Evolutionary conservation across 352 stramenopile genomes (phyloP).

Genomic region (Blastocystis sp.): DNA sequence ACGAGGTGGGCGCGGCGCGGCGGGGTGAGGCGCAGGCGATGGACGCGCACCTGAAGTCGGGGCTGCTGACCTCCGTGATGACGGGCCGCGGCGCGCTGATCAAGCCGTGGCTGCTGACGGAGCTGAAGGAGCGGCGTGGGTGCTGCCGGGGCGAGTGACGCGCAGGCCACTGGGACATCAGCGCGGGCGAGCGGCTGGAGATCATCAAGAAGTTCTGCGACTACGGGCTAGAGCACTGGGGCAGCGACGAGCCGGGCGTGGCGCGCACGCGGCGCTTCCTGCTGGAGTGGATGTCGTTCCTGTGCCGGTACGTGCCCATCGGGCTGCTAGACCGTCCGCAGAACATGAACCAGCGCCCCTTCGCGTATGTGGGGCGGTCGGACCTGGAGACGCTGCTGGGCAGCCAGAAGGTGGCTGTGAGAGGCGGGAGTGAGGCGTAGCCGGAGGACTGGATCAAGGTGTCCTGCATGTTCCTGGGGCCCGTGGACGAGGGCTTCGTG

Average conservation of each 20-base stretch:
- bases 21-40: constrained; percentile 77
- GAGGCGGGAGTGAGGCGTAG: not conserved
- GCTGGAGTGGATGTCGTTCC: constrained; percentile 97
- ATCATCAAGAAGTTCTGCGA: constrained; percentile 92
- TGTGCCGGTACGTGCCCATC: constrained; percentile 94
- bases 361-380: constrained; percentile 83
- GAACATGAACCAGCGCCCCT: constrained; percentile 92
- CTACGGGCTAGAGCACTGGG: constrained; percentile 98
- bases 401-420: constrained; percentile 79
- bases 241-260: constrained; percentile 93
- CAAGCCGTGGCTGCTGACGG: constrained; percentile 96
- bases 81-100: constrained; percentile 89
- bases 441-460: constrained; percentile 96
- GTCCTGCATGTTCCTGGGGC: constrained; percentile 94
- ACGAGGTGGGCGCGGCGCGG: constrained; percentile 27
- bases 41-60: constrained; percentile 79
- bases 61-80: constrained; percentile 84
- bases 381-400: constrained; percentile 96
- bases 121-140: constrained; percentile 92
- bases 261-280: constrained; percentile 94
- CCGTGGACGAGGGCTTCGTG: constrained; percentile 84
- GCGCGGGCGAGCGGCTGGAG: constrained; percentile 87
- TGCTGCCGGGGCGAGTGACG: not conserved
- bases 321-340: constrained; percentile 92
- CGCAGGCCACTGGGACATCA: constrained; percentile 43